A percentile compares a stretch with the other conserved stretches of the same genome.
Evolutionary conservation across 2,329 filamentous ascomycete species (phyloP).

Genomic region (Proliferodiscus dingleyae): DNA sequence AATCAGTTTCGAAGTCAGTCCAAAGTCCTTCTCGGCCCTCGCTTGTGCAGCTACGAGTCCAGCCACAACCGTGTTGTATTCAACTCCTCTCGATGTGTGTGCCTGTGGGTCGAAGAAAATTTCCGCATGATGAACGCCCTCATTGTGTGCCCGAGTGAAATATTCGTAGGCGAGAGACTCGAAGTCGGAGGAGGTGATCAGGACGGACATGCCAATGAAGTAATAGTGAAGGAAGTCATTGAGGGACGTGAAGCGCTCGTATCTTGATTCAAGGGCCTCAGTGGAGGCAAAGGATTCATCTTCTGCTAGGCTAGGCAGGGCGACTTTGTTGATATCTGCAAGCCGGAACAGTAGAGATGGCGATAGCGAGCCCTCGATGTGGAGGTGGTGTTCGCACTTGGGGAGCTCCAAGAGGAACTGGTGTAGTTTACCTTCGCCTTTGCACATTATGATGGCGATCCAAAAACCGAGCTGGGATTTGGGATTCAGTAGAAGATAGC

Average conservation of each 20-base stretch:
- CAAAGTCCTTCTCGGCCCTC: constrained; percentile 57
- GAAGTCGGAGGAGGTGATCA: constrained; percentile 63
- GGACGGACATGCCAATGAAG: constrained; percentile 69
- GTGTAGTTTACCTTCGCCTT: constrained; percentile 25
- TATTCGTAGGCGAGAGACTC: constrained; percentile 69
- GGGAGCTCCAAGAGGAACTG: constrained; percentile 60
- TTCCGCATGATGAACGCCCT: constrained; percentile 68
- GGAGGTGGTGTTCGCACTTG: constrained; percentile 79
- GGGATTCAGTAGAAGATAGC: not conserved
- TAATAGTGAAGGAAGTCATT: constrained; percentile 78
- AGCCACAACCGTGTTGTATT: constrained; percentile 57
- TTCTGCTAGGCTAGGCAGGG: constrained; percentile 48
- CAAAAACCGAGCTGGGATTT: no score
- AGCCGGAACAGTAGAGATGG: constrained; percentile 66
- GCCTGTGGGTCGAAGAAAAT: constrained; percentile 80
- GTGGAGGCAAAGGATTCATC: constrained; percentile 61
- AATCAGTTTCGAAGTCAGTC: constrained; percentile 61
- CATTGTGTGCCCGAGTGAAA: constrained; percentile 57
- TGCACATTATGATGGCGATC: constrained; percentile 21
- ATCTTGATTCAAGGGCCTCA: constrained; percentile 55
- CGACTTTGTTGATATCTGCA: constrained; percentile 60
- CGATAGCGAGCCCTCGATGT: constrained; percentile 71
- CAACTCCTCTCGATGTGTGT: constrained; percentile 59
- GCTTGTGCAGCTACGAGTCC: constrained; percentile 58
- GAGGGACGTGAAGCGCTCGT: constrained; percentile 62